Percentiles rank a stretch among this genome's conserved stretches.
These are phyloP conservation scores for Pythium sp. DNA, from an alignment of 352 stramenopile genomes.

Conservation along the genomic window DNA sequence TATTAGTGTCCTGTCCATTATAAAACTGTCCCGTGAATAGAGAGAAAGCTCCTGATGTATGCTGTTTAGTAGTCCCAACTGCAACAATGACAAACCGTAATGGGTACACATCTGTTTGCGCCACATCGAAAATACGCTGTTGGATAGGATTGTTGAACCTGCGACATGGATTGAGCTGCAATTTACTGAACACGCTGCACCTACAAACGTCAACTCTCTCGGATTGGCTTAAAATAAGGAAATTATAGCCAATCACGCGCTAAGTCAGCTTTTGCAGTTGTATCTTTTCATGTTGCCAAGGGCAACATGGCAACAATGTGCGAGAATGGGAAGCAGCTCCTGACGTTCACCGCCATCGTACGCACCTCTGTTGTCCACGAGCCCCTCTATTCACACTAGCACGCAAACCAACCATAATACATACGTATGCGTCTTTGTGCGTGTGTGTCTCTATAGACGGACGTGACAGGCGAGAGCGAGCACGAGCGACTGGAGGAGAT, in stretches of 20 bases:
- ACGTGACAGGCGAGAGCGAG: conserved; percentile 54
- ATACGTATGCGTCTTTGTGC: background rate
- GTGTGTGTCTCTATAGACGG: conserved; percentile 29
- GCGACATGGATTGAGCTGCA: background rate
- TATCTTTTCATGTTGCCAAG: background rate
- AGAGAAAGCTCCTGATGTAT: background rate
- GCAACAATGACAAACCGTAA: background rate
- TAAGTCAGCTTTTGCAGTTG: background rate
- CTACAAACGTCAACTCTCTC: background rate
- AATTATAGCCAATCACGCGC: background rate
- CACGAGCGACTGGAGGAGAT: conserved; percentile 65
- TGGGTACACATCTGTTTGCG: conserved; percentile 3
- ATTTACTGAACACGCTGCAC: conserved; percentile 7
- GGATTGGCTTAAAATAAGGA: conserved; percentile 1
- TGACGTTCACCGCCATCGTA: conserved; percentile 41
- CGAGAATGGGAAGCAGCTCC: conserved; percentile 26
- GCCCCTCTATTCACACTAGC: background rate
- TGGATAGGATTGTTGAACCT: conserved; percentile 5
- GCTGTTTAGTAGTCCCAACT: background rate
- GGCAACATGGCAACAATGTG: conserved; percentile 6
- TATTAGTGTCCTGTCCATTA: background rate
- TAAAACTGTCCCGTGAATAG: background rate
- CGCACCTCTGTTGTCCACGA: conserved; percentile 6
- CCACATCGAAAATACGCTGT: background rate
- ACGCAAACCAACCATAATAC: background rate